phyloP scores from a whole-genome alignment of 2,329 filamentous ascomycete genomes.

The Colletotrichum sp. region DNA sequence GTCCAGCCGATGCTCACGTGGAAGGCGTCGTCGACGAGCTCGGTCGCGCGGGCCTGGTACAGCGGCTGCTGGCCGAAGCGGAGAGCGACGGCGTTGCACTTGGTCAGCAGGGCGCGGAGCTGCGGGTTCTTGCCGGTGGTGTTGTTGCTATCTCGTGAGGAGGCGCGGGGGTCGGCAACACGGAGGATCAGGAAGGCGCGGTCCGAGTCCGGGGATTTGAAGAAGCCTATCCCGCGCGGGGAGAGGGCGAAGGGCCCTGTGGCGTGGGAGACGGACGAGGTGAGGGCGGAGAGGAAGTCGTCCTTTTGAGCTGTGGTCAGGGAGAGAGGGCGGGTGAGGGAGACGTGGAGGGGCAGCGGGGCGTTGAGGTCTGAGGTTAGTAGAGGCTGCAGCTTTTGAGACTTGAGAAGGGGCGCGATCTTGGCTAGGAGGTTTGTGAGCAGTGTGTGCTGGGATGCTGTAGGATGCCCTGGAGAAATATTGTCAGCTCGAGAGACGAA shows the following conservation, averaged over 20 bases:
- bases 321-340: constrained; percentile 81
- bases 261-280: constrained; percentile 43
- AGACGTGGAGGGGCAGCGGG: constrained; percentile 85
- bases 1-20: constrained; percentile 93
- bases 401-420: constrained; percentile 35
- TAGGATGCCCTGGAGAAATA: constrained; percentile 57
- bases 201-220: constrained; percentile 60
- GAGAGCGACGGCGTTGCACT: constrained; percentile 69
- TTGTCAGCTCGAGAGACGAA: neutral
- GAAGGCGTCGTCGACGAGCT: constrained; percentile 59
- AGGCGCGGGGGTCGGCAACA: constrained; percentile 40
- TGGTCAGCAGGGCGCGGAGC: constrained; percentile 65
- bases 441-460: constrained; percentile 46
- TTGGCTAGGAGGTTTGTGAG: constrained; percentile 49
- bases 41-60: constrained; percentile 53
- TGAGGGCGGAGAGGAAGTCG: constrained; percentile 65
- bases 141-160: neutral
- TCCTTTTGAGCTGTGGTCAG: constrained; percentile 77
- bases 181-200: constrained; percentile 86
- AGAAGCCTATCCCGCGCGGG: constrained; percentile 50
- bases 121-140: constrained; percentile 50
- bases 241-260: constrained; percentile 40
- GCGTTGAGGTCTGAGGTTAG: constrained; percentile 79
- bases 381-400: constrained; percentile 65
- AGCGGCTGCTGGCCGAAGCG: constrained; percentile 71